Evolutionary conservation across 306 rosid genomes (phyloP).

Genomic region (Canavalia gladiata): DNA sequence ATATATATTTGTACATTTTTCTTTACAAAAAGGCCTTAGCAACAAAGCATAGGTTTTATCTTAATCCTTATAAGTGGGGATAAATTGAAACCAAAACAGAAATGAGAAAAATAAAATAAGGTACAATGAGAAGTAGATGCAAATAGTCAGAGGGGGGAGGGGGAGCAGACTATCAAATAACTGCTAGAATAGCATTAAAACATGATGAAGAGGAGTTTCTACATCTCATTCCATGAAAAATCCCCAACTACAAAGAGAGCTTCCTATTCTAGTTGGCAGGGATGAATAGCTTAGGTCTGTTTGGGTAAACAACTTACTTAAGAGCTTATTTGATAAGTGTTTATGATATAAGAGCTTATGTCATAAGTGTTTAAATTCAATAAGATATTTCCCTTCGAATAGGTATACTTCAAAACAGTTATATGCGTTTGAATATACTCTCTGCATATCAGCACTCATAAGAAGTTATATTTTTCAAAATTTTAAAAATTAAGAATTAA

Average conservation of each 20-base stretch:
- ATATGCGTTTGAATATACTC: too few species aligned
- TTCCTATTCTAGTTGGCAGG: not conserved
- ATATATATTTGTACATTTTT: not conserved
- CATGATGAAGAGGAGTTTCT: slow-evolving; percentile 1
- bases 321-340: too few species aligned
- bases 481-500: too few species aligned
- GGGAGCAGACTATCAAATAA: not conserved
- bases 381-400: too few species aligned
- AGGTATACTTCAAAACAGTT: too few species aligned
- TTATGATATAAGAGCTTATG: too few species aligned
- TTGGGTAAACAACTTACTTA: too few species aligned
- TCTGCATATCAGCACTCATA: too few species aligned
- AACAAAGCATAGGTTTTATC: slow-evolving; percentile 34
- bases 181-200: not conserved
- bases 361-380: too few species aligned
- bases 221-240: slow-evolving; percentile 30
- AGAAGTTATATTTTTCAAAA: too few species aligned
- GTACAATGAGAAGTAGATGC: slow-evolving; percentile 15
- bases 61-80: not conserved
- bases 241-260: slow-evolving; percentile 6
- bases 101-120: not conserved
- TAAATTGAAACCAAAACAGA: slow-evolving; percentile 32
- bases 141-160: not conserved
- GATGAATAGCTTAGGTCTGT: not conserved
- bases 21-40: not conserved